Evolutionary conservation across 148 eudicot genomes (phyloP).

Genomic region (Fagopyrum tataricum): DNA sequence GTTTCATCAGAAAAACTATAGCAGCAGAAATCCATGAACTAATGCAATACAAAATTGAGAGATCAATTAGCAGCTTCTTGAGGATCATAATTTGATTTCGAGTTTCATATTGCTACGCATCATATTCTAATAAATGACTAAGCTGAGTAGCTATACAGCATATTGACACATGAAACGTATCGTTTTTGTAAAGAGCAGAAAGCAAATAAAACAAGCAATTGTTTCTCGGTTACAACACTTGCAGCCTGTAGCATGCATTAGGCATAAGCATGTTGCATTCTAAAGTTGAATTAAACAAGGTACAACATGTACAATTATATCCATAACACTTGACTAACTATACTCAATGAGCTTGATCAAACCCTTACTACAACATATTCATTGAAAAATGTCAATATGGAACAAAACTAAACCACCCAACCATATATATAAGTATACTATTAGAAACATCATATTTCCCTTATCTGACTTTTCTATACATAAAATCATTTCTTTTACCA

Average conservation of each 20-base stretch:
- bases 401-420: background rate
- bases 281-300: background rate
- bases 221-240: background rate
- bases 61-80: background rate
- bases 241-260: background rate
- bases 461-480: background rate
- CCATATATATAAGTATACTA: background rate
- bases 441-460: background rate
- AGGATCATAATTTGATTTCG: background rate
- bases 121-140: background rate
- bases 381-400: background rate
- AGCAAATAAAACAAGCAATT: background rate
- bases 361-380: background rate
- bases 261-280: background rate
- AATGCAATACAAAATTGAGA: background rate
- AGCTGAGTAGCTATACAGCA: background rate
- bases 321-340: slow-evolving; percentile 2
- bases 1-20: background rate
- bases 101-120: background rate
- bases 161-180: background rate
- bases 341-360: background rate
- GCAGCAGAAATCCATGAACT: background rate
- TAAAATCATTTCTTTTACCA: background rate
- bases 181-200: background rate
- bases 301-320: background rate